Evolutionary conservation across 1,284 basidiomycete genomes (phyloP).

Genomic region (Cryptococcus jaspeensis): DNA sequence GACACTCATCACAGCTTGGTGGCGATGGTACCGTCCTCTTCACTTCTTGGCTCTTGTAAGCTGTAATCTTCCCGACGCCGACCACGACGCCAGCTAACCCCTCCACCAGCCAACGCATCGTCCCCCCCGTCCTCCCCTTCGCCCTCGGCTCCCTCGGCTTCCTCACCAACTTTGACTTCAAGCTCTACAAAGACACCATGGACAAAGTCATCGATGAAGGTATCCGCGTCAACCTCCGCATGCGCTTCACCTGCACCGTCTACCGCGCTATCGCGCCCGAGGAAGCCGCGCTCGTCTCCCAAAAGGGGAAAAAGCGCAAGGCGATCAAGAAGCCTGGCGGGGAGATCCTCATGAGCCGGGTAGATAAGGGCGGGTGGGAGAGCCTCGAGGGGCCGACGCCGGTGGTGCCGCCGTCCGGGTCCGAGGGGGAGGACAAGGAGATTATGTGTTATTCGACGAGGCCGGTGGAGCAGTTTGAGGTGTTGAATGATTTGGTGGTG

Average conservation of each 20-base stretch:
- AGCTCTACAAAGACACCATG: slow-evolving; percentile 80
- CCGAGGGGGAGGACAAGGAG: slow-evolving; percentile 75
- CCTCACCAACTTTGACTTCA: slow-evolving; percentile 96
- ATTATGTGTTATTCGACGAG: slow-evolving; percentile 97
- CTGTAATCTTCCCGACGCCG: not conserved
- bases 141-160: slow-evolving; percentile 98
- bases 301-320: slow-evolving; percentile 61
- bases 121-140: slow-evolving; percentile 95
- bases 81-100: slow-evolving; percentile 1
- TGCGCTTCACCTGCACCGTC: slow-evolving; percentile 98
- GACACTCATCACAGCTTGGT: slow-evolving; percentile 64
- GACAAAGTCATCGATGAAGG: slow-evolving; percentile 87
- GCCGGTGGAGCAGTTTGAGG: slow-evolving; percentile 95
- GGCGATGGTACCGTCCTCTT: slow-evolving; percentile 98
- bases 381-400: slow-evolving; percentile 69
- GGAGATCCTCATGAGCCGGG: slow-evolving; percentile 88
- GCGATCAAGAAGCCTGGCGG: slow-evolving; percentile 89
- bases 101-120: slow-evolving; percentile 72
- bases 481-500: slow-evolving; percentile 96
- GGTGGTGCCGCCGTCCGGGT: slow-evolving; percentile 6
- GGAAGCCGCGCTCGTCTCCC: slow-evolving; percentile 48
- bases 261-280: slow-evolving; percentile 81
- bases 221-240: slow-evolving; percentile 94
- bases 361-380: slow-evolving; percentile 89
- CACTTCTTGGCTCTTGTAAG: slow-evolving; percentile 92